Base-by-base conservation (phyloP, 2,329 filamentous ascomycete species). In the Waltergamsia citrina region DNA sequence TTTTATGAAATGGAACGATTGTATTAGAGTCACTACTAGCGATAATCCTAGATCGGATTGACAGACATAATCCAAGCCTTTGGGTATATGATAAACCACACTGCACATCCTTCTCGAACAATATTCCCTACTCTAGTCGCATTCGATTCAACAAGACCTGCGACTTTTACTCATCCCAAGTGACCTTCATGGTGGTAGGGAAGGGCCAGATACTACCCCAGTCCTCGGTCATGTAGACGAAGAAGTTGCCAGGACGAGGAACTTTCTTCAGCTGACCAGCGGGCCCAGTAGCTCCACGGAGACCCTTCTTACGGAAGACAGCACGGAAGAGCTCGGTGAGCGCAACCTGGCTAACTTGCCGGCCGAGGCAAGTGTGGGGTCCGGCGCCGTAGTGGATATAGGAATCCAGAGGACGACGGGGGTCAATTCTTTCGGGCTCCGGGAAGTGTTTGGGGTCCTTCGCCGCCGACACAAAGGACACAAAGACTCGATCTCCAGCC, bases 181-280 rank as follows among this genome's bases (percentile, higher is more conserved):
- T 59, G 6, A 72, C 54, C 58, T 69, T 70, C 67, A 72, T 71
- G n/a, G 60, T 64, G 0, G 57, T 59, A 0, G 69, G 67, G 46
- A 68, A 70, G 2, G 63, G 58, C 46, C 52, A 60, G 15, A 63
- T 43, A 7, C 47, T 50, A 12, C 74, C 71, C 61, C 78, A 76
- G 47, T 85, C 77, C 54, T 81, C 73, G 24, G 71, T 69, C 63
- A 85, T 60, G 50, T 83, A 85, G 6, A 71, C 57, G 8, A 62
- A 71, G 50, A 68, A 69, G 0, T 72, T 74, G 1, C 67, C 72
- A 0, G 64, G 59, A 7, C 65, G 62, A 0, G 62, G 56, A 3
- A 85, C 63, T 60, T 74, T 80, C 64, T 84, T 83, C 42, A 86
- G 52, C 48, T 75, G 59, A 0, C 82, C 82, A 54, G 81, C 75